These are phyloP conservation scores for Metschnikowia kunwiensis DNA, from an alignment of 805 yeast species.

Conservation along the genomic window DNA sequence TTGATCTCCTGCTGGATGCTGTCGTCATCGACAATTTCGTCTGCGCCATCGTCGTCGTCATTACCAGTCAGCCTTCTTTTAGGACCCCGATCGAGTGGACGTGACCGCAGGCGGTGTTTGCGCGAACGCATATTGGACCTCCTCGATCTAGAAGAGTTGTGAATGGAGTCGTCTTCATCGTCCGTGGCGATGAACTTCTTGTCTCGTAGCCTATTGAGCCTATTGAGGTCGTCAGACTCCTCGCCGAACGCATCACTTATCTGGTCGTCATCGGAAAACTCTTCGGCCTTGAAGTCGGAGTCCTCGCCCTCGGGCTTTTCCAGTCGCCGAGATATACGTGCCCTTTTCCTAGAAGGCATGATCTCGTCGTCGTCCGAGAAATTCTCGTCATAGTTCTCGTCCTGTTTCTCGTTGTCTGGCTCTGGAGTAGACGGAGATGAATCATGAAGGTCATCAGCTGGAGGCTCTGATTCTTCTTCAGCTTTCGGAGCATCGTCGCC, in stretches of 20 bases:
- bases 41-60: conserved; percentile 16
- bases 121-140: conserved; percentile 23
- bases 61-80: conserved; percentile 7
- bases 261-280: conserved; percentile 13
- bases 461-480: neutral
- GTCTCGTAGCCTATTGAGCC: conserved; percentile 30
- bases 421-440: conserved; percentile 3
- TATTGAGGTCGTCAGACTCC: conserved; percentile 18
- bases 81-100: conserved; percentile 21
- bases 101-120: conserved; percentile 22
- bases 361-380: conserved; percentile 13
- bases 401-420: conserved; percentile 9
- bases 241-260: conserved; percentile 16
- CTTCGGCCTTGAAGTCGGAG: conserved; percentile 19
- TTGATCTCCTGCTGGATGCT: conserved; percentile 60
- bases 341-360: conserved; percentile 16
- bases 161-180: conserved; percentile 29
- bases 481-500: conserved; percentile 1
- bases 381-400: conserved; percentile 15
- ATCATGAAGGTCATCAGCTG: conserved; percentile 1
- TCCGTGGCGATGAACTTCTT: conserved; percentile 38
- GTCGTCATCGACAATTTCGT: conserved; percentile 32
- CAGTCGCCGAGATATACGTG: conserved; percentile 6
- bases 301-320: conserved; percentile 17
- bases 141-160: conserved; percentile 21